Conservation (phyloP, 495 filamentous ascomycete genomes). For the Penicillium ochrochloron region DNA sequence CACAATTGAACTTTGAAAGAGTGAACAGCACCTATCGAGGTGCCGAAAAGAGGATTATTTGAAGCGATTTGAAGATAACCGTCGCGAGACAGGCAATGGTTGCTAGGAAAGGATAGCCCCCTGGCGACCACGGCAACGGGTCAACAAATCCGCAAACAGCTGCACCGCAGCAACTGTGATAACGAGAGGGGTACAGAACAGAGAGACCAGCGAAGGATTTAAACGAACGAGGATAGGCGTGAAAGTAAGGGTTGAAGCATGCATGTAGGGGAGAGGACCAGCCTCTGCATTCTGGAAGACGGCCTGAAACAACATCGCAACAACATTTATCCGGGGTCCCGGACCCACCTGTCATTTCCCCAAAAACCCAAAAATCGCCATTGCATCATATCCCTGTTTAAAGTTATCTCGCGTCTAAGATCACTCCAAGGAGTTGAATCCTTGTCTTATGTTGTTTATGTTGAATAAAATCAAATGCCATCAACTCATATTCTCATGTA, state of each 20-base stretch:
- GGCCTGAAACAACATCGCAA: conserved; percentile 29
- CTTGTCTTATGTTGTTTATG: neutral
- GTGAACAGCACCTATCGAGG: conserved; percentile 1
- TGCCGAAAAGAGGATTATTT: conserved; percentile 19
- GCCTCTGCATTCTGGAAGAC: conserved; percentile 19
- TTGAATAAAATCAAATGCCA: neutral
- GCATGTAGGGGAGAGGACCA: conserved; percentile 12
- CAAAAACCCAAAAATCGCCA: conserved; percentile 13
- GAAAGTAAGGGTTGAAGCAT: conserved; percentile 23
- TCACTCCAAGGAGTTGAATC: neutral
- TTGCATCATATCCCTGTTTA: conserved; percentile 28
- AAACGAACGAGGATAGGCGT: conserved; percentile 26
- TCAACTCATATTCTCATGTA: conserved; percentile 11
- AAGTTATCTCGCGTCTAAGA: neutral
- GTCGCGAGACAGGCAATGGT: conserved; percentile 22
- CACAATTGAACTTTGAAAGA: conserved; percentile 14
- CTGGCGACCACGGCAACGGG: conserved; percentile 10
- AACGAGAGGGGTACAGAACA: conserved; percentile 14
- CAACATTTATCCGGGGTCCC: conserved; percentile 18
- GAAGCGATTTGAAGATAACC: conserved; percentile 18
- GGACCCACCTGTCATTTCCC: conserved; percentile 24
- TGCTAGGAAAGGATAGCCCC: conserved; percentile 16
- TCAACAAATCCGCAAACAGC: conserved; percentile 10
- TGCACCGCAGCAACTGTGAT: conserved; percentile 21
- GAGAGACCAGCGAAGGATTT: conserved; percentile 5